Conservation (phyloP, 2,329 filamentous ascomycete species). For the Phoma herbarum region DNA sequence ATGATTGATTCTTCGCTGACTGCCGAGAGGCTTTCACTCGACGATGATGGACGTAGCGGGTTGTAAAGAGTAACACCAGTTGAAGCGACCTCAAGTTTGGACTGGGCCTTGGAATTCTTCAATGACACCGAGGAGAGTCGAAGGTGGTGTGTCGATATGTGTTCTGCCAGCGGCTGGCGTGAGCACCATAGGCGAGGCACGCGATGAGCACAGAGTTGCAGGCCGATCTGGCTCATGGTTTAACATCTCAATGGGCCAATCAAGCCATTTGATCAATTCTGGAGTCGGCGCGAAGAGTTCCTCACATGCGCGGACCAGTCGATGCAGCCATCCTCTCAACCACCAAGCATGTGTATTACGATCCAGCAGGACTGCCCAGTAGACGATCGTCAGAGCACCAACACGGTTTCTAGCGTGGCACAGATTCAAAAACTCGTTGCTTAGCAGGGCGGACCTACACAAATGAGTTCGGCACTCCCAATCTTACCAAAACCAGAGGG, state of each 20-base stretch:
- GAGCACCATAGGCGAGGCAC: conserved; percentile 3
- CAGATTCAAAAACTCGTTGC: conserved; percentile 10
- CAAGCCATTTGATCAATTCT: conserved; percentile 39
- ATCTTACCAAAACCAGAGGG: too few relatives aligned
- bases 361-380: conserved; percentile 38
- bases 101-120: neutral
- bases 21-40: neutral
- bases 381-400: conserved; percentile 36
- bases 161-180: conserved; percentile 4
- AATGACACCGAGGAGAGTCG: neutral
- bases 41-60: neutral
- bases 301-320: conserved; percentile 35
- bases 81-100: neutral
- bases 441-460: conserved; percentile 7
- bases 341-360: conserved; percentile 36
- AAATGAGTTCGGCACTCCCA: neutral
- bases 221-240: neutral
- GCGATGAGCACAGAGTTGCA: neutral
- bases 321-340: conserved; percentile 37
- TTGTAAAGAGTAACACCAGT: neutral
- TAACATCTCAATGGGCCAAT: conserved; percentile 38
- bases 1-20: neutral
- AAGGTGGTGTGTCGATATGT: neutral
- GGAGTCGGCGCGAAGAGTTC: conserved; percentile 35
- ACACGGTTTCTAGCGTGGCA: conserved; percentile 34